Base-by-base conservation (phyloP, 768 basidiomycete species). In the Leucocoprinus leucothites region DNA sequence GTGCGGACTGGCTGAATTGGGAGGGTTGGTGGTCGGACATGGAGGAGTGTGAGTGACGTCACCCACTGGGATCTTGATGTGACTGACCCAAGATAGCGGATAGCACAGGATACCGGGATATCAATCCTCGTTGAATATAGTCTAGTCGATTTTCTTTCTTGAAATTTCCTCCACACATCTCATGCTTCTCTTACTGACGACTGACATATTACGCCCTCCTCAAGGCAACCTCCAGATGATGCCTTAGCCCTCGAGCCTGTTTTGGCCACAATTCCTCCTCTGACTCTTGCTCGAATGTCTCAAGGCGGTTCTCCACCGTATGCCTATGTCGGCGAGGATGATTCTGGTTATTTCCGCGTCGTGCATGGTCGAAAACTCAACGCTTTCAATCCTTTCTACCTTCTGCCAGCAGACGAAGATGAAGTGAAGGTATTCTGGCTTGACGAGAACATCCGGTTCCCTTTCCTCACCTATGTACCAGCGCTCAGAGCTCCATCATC, bases 371-470 rank as follows among this genome's bases (percentile, higher is more conserved):
- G 85, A 45, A 72, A 68, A 43, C 74, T 87, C 67, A 85, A 80
- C 62, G 72, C 73, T 18, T 69, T 86, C 62, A 85, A 82, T 58
- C 63, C 63, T 21, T 70, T 71, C 8, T 88, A 89, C 64, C 71
- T 84, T 67, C 79, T 89, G 52, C 86, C 86, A 34, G 81, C 78
- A 3, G 86, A 89, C 67, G 68, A 76, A 28, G 86, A 87, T 48
- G 87, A 87, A 71, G 71, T 83, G 62, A 79, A 79, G 65, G 86
- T 85, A 61, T 16, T 19, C 58, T 67, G 7, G 16, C 46, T 28
- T 46, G 8, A 31, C 48, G 31, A 31, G 6, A 31, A 31, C 40
- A 48, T 45, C 55, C 31, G 58, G 46, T 38, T 24, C 50, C 46
- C 51, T n/a, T 25, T 8, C 43, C 54, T 34, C 25, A 21, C 14